Conservation (phyloP, 192 early-diverging fungal species). For the Coemansia sp. region DNA sequence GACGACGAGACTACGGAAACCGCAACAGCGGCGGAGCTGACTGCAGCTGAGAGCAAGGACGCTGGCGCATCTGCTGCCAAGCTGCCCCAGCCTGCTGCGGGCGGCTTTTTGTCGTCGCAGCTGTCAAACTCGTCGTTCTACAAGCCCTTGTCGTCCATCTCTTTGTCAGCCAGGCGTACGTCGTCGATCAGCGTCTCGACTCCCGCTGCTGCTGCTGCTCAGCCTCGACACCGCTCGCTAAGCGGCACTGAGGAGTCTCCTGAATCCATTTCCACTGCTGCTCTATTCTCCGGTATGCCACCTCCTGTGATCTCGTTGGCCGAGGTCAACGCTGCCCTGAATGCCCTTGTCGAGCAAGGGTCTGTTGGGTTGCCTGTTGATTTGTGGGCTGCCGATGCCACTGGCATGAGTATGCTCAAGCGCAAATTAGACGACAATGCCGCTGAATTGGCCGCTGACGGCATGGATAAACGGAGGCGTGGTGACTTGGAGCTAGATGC, state of each 20-base stretch:
- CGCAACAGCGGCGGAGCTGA: not conserved
- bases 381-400: not conserved
- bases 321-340: constrained; percentile 37
- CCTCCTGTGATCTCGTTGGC: constrained; percentile 27
- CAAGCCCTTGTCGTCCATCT: constrained; percentile 53
- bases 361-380: not conserved
- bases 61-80: not conserved
- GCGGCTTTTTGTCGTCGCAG: constrained; percentile 34
- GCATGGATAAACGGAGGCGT: constrained; percentile 7
- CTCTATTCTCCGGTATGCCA: not conserved
- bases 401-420: constrained; percentile 10
- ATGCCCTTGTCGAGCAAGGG: constrained; percentile 19
- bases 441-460: not conserved
- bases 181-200: not conserved
- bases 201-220: not conserved
- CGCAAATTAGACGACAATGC: constrained; percentile 16
- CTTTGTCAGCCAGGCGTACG: constrained; percentile 18
- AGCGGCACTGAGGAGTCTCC: not conserved
- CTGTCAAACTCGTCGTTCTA: constrained; percentile 55
- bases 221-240: not conserved
- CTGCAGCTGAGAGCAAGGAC: not conserved
- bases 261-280: not conserved
- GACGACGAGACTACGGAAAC: not conserved
- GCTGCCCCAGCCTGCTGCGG: constrained; percentile 2
- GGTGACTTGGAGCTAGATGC: not conserved